Evolutionary conservation across 2,329 filamentous ascomycete species (phyloP).

Genomic region (Penicillium sp.): DNA sequence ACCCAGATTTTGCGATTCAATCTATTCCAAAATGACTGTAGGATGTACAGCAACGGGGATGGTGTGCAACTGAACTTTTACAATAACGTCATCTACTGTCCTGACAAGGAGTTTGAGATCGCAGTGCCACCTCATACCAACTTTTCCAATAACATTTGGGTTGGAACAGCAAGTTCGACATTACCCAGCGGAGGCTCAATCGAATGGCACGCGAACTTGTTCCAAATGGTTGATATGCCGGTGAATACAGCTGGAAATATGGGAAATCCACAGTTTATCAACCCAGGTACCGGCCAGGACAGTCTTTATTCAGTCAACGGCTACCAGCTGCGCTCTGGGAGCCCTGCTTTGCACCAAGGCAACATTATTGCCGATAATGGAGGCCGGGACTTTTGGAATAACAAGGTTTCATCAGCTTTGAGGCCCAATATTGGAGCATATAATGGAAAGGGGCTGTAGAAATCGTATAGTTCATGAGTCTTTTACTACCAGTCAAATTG

Average conservation of each 20-base stretch:
- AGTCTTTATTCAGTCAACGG: slow-evolving; percentile 8
- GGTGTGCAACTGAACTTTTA: slow-evolving; percentile 25
- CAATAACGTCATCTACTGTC: slow-evolving; percentile 29
- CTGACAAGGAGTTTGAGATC: slow-evolving; percentile 22
- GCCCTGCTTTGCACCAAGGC: slow-evolving; percentile 20
- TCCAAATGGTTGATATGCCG: slow-evolving; percentile 13
- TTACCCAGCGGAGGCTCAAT: slow-evolving; percentile 19
- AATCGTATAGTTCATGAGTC: too few relatives aligned
- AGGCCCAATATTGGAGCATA: slow-evolving; percentile 26
- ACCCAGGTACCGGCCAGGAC: slow-evolving; percentile 11
- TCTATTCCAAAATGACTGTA: slow-evolving; percentile 30
- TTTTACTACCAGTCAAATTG: too few relatives aligned
- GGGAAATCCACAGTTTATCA: slow-evolving; percentile 18
- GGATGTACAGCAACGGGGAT: slow-evolving; percentile 25
- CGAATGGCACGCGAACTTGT: slow-evolving; percentile 25
- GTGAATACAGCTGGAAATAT: slow-evolving; percentile 16
- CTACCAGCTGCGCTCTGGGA: slow-evolving; percentile 18
- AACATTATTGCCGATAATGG: slow-evolving; percentile 19
- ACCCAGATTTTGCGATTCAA: slow-evolving; percentile 30
- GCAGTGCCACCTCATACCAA: slow-evolving; percentile 18
- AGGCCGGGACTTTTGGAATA: slow-evolving; percentile 23
- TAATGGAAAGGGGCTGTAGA: slow-evolving; percentile 9
- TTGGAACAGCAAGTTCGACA: slow-evolving; percentile 21
- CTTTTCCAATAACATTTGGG: slow-evolving; percentile 30
- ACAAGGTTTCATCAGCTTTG: slow-evolving; percentile 9